Percentiles rank a stretch among this genome's conserved stretches.
Conservation (phyloP, 768 basidiomycete species). For the Tricholomella constricta region DNA sequence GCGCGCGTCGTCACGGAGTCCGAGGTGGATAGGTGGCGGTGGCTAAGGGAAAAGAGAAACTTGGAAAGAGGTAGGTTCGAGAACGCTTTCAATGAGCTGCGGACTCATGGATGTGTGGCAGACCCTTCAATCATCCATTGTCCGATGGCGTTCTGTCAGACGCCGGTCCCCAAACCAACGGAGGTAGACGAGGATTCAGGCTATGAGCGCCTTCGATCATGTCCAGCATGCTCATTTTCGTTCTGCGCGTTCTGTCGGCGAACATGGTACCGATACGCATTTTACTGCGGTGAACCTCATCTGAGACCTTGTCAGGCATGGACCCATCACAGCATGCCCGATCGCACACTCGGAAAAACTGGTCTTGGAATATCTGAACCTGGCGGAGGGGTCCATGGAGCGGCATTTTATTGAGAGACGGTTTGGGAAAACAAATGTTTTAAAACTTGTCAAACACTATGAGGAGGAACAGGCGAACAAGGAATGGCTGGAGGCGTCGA, state of each 20-base stretch:
- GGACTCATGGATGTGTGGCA: conserved; percentile 23
- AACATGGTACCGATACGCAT: conserved; percentile 59
- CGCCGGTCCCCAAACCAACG: conserved; percentile 65
- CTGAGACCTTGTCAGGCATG: conserved; percentile 60
- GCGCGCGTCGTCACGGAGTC: conserved; percentile 66
- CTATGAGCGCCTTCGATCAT: conserved; percentile 75
- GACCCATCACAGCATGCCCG: conserved; percentile 70
- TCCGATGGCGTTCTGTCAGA: conserved; percentile 79
- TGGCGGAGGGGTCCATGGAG: conserved; percentile 51
- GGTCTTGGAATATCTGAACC: conserved; percentile 65
- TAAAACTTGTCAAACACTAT: conserved; percentile 59
- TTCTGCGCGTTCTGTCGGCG: conserved; percentile 85
- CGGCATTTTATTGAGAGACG: conserved; percentile 58
- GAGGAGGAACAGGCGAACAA: conserved; percentile 76
- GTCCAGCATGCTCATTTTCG: conserved; percentile 68
- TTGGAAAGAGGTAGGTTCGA: conserved; percentile 64
- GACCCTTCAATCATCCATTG: conserved; percentile 83
- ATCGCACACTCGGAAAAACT: conserved; percentile 67
- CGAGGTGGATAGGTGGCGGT: conserved; percentile 72
- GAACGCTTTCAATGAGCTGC: not conserved
- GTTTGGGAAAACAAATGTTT: conserved; percentile 64
- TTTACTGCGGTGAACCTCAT: not conserved
- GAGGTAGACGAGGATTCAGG: conserved; percentile 56
- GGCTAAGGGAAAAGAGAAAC: conserved; percentile 71
- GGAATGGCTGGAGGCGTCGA: conserved; percentile 69